Conservation (phyloP, 768 basidiomycete species). For the Chalciporus piperatus region DNA sequence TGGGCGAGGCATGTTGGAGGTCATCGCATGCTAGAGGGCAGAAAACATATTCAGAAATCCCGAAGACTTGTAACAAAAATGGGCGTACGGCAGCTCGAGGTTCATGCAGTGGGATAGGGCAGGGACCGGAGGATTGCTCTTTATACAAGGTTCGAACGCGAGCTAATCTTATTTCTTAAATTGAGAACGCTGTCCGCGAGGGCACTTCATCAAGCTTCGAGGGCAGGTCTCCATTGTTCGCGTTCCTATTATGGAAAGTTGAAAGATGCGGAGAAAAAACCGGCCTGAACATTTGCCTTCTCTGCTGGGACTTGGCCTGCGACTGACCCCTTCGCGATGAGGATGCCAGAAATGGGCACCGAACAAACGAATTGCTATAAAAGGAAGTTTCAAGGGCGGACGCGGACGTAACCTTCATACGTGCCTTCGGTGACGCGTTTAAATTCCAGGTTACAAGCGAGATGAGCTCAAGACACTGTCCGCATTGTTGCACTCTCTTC, state of each 20-base stretch:
- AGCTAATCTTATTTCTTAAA: constrained; percentile 30
- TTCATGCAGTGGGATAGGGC: constrained; percentile 31
- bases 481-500: constrained; percentile 16
- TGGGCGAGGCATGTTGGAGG: constrained; percentile 33
- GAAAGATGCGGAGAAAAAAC: constrained; percentile 30
- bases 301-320: constrained; percentile 32
- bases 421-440: constrained; percentile 30
- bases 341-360: constrained; percentile 30
- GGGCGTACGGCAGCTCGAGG: constrained; percentile 38
- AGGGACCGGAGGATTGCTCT: constrained; percentile 31
- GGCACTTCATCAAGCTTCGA: constrained; percentile 20
- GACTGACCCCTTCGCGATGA: constrained; percentile 21
- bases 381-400: constrained; percentile 36
- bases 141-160: constrained; percentile 36
- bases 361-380: constrained; percentile 38
- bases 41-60: constrained; percentile 29
- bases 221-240: constrained; percentile 31
- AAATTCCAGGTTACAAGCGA: constrained; percentile 30
- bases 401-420: constrained; percentile 31
- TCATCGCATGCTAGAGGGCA: constrained; percentile 34
- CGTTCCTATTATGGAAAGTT: constrained; percentile 31
- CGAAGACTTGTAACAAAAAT: constrained; percentile 24
- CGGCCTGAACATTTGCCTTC: constrained; percentile 33
- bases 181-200: constrained; percentile 26
- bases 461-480: constrained; percentile 19